phyloP scores from a whole-genome alignment of 139 green algal species.

The Tetraselmis chui region DNA sequence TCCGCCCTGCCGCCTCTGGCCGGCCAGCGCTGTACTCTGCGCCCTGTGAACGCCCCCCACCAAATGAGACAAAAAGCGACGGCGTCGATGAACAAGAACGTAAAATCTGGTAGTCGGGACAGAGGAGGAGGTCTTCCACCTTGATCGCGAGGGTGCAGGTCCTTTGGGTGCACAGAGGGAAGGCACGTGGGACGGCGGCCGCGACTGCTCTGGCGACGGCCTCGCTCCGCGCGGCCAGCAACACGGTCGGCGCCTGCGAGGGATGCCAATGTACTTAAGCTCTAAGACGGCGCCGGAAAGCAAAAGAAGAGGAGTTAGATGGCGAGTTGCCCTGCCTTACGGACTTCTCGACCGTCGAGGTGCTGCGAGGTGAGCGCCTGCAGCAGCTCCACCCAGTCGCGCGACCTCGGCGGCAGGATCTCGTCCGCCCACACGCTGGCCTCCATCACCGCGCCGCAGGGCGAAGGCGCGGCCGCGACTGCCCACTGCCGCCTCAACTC shows the following conservation, averaged over 20 bases:
- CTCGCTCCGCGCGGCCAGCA: not conserved
- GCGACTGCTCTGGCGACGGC: not conserved
- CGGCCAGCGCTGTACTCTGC: not conserved
- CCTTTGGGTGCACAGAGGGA: not conserved
- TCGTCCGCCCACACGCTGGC: not conserved
- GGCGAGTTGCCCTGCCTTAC: too few species aligned
- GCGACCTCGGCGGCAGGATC: not conserved
- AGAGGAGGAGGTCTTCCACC: too few species aligned
- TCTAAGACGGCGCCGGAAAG: too few species aligned
- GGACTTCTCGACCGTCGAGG: too few species aligned
- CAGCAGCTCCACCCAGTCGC: not conserved
- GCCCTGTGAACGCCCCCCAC: too few species aligned
- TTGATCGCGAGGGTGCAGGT: too few species aligned
- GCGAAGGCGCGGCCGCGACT: too few species aligned
- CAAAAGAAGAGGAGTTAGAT: too few species aligned
- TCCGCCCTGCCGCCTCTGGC: not conserved
- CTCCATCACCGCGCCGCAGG: not conserved
- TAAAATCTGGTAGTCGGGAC: too few species aligned
- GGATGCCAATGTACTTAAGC: not conserved
- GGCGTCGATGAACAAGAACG: too few species aligned
- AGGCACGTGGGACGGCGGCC: not conserved
- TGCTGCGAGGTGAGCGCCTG: not conserved
- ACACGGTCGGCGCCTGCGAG: not conserved
- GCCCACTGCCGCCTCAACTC: not conserved
- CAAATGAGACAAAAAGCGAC: too few species aligned